Evolutionary conservation across 2,329 filamentous ascomycete species (phyloP), one percentile per base, ranked within the genome.

Genomic region (Cercospora sp.): DNA sequence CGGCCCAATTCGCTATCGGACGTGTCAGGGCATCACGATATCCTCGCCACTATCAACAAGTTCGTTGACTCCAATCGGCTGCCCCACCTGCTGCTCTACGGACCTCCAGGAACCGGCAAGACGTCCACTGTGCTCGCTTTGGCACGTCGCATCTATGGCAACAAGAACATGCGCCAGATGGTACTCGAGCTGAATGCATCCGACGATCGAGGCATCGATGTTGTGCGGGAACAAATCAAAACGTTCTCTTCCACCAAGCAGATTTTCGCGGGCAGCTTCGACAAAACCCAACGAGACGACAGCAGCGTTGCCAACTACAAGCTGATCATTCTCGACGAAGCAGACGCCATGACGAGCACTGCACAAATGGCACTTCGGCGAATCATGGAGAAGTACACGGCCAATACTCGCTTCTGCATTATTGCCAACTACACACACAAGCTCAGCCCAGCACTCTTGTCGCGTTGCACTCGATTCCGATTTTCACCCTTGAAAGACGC

Each of bases 381-480:
- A 59, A 98, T 99, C 77, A 99, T 99, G 95, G 95, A 99, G 79
- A 97, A 97, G 82, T 99, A 99, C 83, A 99, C 95, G 0, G 92
- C 92, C 69, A 99, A 99, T 82, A 97, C 95, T 2, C 87, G 95
- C 63, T 99, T 99, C 82, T 98, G 94, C 82, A 93, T 99, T 78
- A 98, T 99, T 74, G 95, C 95, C 74, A 99, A 99, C 82, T 99
- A 99, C 81, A 95, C 95, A 32, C 95, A 99, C 83, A 99, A 99
- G 81, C 88, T 99, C 45, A 96, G 93, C 12, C 94, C 95, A 0
- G 95, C 95, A 0, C 85, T 99, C 53, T 84, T 99, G 63, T 98
- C 94, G 60, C 86, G 95, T 75, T 99, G 95, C 81, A 99, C 95
- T 9, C 86, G 95, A 43, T 99, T 99, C 80, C 86, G 95, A 34